These are phyloP conservation scores for Gaeumannomyces sp. DNA, from an alignment of 2,329 filamentous ascomycete species.

Conservation along the genomic window DNA sequence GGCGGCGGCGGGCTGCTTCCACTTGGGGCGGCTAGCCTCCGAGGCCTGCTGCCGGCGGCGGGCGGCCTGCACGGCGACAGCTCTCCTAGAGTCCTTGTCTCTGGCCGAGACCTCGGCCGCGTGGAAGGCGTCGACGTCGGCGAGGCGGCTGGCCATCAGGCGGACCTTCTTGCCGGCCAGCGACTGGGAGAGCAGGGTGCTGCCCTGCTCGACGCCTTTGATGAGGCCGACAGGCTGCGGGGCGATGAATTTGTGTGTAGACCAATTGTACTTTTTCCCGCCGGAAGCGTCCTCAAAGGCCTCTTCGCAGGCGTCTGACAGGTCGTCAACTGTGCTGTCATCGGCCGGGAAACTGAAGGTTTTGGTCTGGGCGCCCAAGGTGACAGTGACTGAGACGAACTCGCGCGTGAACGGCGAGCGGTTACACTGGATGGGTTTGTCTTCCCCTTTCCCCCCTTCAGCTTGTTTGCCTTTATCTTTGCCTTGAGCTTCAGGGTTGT, in stretches of 20 bases:
- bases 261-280: conserved; percentile 15
- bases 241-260: conserved; percentile 21
- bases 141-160: conserved; percentile 23
- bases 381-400: conserved; percentile 16
- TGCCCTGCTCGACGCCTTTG: conserved; percentile 19
- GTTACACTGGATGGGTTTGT: no score
- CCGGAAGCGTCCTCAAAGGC: conserved; percentile 9
- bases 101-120: conserved; percentile 14
- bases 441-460: no score
- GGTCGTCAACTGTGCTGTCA: conserved; percentile 19
- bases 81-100: conserved; percentile 7
- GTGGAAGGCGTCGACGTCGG: conserved; percentile 20
- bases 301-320: conserved; percentile 19
- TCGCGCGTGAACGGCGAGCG: neutral
- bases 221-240: conserved; percentile 21
- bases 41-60: conserved; percentile 14
- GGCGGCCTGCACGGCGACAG: conserved; percentile 1
- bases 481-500: no score
- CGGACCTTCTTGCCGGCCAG: conserved; percentile 22
- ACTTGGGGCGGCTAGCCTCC: conserved; percentile 19
- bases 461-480: no score
- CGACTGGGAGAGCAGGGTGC: conserved; percentile 16
- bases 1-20: conserved; percentile 42
- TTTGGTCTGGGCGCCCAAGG: conserved; percentile 16
- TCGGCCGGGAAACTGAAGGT: conserved; percentile 15